Evolutionary conservation across 2,329 filamentous ascomycete species (phyloP), one percentile per base, ranked within the genome.

Genomic region (Teratosphaeria gauchensis): DNA sequence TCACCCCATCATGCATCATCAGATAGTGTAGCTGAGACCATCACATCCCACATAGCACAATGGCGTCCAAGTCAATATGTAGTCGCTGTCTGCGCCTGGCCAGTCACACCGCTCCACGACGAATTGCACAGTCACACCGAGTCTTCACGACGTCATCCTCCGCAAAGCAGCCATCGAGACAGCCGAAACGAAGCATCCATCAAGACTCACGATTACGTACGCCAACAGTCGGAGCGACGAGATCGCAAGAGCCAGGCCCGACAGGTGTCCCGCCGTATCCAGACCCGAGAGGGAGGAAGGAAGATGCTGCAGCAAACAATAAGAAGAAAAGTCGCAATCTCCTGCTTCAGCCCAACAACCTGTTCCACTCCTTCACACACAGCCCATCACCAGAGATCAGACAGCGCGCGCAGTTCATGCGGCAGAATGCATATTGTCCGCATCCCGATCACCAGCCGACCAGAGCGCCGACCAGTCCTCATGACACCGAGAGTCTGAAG

Each of bases 301-400:
- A 24, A 32, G 24, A 53, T 53, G 51, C 21, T 1, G 24, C 16
- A 9, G 28, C 51, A 16, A 14, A 3, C 14, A 42, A 46, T 6
- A 21, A 48, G 42, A 48, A 16, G 42, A 21, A 19, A 9, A 19
- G 42, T 16, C 42, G 35, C 42, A 21, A 19, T 16, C 42, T n/a
- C 5, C 72, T 84, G 54, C 80, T 95, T 30, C 79, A 79, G 63
- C 81, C 85, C 55, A 85, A 95, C 75, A 88, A 96, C 71, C 86
- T 99, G 58, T 99, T 97, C 79, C 92, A 99, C 75, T 85, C 90
- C 9, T 95, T 94, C 73, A 89, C 90, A 38, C 81, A 87, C 63
- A 99, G 94, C 14, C 94, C 95, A 8, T 88, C 92, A 51, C 87
- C 90, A 46, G 87, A 89, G 62, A 96, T 99, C 63, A 85, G 92